Conservation (phyloP, 192 early-diverging fungal species). For the Chytriomyces confervae region DNA sequence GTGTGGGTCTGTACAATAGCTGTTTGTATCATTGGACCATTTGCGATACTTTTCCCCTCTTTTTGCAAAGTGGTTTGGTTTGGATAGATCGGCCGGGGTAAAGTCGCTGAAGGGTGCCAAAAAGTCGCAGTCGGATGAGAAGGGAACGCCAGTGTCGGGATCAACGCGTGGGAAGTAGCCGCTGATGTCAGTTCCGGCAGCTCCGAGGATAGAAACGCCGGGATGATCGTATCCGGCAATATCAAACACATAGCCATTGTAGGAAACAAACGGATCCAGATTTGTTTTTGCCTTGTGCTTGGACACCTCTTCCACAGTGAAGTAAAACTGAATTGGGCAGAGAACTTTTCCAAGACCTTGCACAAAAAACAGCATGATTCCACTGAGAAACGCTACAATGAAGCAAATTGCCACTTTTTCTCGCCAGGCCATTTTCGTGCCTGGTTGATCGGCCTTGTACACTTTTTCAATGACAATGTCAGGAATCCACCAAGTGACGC, state of each 20-base stretch:
- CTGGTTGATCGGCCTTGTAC: constrained; percentile 74
- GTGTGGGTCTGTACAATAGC: not conserved
- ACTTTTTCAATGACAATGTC: constrained; percentile 65
- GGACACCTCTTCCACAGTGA: constrained; percentile 38
- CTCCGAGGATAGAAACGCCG: constrained; percentile 28
- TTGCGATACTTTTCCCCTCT: not conserved
- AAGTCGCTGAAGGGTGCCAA: not conserved
- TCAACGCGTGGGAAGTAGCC: constrained; percentile 46
- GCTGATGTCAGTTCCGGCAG: constrained; percentile 46
- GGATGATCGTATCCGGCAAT: constrained; percentile 44
- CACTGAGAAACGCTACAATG: constrained; percentile 80
- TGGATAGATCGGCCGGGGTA: not conserved
- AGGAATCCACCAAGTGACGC: constrained; percentile 87
- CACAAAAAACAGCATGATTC: constrained; percentile 81
- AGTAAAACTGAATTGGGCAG: constrained; percentile 45
- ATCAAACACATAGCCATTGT: constrained; percentile 59
- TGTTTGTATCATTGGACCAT: not conserved
- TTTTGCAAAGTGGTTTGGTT: not conserved
- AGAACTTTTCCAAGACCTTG: constrained; percentile 62
- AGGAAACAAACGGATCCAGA: constrained; percentile 36
- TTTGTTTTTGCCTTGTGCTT: constrained; percentile 29
- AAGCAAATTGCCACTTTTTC: constrained; percentile 94
- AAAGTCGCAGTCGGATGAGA: constrained; percentile 22
- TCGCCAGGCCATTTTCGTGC: constrained; percentile 93
- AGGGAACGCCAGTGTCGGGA: constrained; percentile 26